Evolutionary conservation across 2,329 filamentous ascomycete species (phyloP), one percentile per base, ranked within the genome.

Genomic region (Claviceps pazoutovae): DNA sequence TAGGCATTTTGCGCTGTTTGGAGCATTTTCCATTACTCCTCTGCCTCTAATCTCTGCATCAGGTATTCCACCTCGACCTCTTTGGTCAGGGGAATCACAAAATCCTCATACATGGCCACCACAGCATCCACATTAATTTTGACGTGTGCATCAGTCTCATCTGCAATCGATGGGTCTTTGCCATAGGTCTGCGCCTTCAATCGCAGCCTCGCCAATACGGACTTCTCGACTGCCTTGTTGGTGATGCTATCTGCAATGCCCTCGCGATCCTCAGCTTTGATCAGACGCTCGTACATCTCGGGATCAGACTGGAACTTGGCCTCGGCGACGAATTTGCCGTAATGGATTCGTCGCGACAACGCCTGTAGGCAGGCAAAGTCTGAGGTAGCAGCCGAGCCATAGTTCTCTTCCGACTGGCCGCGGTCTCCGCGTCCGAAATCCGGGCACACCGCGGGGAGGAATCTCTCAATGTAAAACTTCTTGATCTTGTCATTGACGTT

Each of bases 321-420:
- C 75, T 98, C 93, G 44, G 93, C 93, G 8, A 98, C 93, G 62
- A 97, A 97, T 71, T 97, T 98, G 59, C 93, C 93, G 71, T 95
- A 98, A 69, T 98, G 93, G 59, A 98, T 93, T 51, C 93, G 77
- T 43, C 91, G 79, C 41, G 88, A 94, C 46, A 98, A 72, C 3
- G 93, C 86, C 72, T 98, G 93, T 57, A 98, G 74, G 61, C 86
- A 91, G 50, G 80, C 78, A 55, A 98, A 93, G 68, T 98, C 93
- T 65, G 86, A 89, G 1, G 88, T 95, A 1, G 89, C 91, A 1
- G 90, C 78, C 5, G 87, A 94, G 16, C 93, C 93, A 71, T 97
- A 98, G 71, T 98, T 96, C 70, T 97, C 93, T 66, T 88, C 83
- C 14, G 80, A 79, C 66, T 94, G 90, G 48, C 87, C 88, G 53